Evolutionary conservation across 257 asterid genomes (phyloP).

Genomic region (Jacaranda mimosifolia): DNA sequence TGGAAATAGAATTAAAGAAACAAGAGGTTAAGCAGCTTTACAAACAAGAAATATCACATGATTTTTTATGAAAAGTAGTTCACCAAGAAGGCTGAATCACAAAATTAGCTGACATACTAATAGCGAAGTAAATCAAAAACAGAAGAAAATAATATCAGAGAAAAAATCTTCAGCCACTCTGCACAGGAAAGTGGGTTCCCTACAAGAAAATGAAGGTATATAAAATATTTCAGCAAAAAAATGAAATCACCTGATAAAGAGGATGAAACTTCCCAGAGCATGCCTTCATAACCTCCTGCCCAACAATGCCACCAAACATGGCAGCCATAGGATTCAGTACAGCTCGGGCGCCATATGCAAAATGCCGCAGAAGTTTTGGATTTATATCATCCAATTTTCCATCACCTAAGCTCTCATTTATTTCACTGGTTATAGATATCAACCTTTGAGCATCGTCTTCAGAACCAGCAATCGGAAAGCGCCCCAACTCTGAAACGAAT

Average conservation of each 20-base stretch:
- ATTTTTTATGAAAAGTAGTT: neutral
- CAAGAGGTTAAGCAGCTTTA: slow-evolving; percentile 4
- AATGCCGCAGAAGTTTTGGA: slow-evolving; percentile 73
- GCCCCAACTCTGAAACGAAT: slow-evolving; percentile 68
- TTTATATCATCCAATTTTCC: slow-evolving; percentile 73
- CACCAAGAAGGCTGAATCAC: neutral
- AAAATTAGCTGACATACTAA: neutral
- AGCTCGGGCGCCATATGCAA: slow-evolving; percentile 91
- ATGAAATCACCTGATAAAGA: slow-evolving; percentile 71
- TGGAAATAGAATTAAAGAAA: neutral
- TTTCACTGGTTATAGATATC: slow-evolving; percentile 64
- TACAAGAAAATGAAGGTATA: neutral
- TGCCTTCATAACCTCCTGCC: slow-evolving; percentile 96
- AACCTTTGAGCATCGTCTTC: slow-evolving; percentile 89
- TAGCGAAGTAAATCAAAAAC: slow-evolving; percentile 1
- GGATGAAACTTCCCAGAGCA: slow-evolving; percentile 98
- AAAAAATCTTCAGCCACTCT: neutral
- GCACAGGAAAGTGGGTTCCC: no score
- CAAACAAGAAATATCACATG: slow-evolving; percentile 18
- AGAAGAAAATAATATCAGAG: neutral
- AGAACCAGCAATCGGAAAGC: slow-evolving; percentile 82
- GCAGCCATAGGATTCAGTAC: slow-evolving; percentile 97
- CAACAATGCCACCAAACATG: slow-evolving; percentile 97
- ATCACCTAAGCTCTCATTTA: slow-evolving; percentile 72
- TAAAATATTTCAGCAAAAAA: slow-evolving; percentile 17